These are phyloP conservation scores for Fusarium sp. DNA, from an alignment of 2,329 filamentous ascomycete genomes.

Conservation along the genomic window DNA sequence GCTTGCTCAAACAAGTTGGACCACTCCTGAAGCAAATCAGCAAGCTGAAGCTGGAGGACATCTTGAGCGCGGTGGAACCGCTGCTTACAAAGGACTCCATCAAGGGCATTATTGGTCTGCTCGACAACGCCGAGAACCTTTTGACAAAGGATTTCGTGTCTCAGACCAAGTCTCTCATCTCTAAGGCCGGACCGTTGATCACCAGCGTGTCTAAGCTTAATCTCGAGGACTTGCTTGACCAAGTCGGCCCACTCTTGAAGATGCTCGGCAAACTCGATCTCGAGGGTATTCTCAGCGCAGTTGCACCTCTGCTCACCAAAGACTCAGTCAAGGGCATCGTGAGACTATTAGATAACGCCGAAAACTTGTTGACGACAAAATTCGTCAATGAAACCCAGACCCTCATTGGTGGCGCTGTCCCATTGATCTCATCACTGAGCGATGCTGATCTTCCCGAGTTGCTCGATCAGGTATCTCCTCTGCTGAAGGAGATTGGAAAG, in stretches of 20 bases:
- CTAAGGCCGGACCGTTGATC: conserved; percentile 48
- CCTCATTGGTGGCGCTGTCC: conserved; percentile 44
- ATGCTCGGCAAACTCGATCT: conserved; percentile 47
- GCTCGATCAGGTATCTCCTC: conserved; percentile 43
- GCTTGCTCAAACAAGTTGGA: conserved; percentile 46
- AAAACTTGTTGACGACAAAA: conserved; percentile 42
- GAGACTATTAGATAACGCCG: conserved; percentile 46
- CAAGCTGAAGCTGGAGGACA: conserved; percentile 47
- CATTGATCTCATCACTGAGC: conserved; percentile 35
- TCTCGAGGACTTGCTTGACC: conserved; percentile 47
- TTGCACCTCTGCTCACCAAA: conserved; percentile 44
- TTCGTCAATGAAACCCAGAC: conserved; percentile 46
- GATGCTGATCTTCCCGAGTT: conserved; percentile 43
- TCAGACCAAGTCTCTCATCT: conserved; percentile 43
- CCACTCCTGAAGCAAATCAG: conserved; percentile 49
- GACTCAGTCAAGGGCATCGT: conserved; percentile 48
- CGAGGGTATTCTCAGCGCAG: conserved; percentile 41
- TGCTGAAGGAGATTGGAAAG: conserved; percentile 47
- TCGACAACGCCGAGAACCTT: conserved; percentile 48
- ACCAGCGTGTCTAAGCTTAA: conserved; percentile 48
- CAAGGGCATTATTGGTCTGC: conserved; percentile 48
- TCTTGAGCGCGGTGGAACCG: conserved; percentile 45
- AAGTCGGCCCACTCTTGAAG: conserved; percentile 51
- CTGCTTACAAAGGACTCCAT: conserved; percentile 48
- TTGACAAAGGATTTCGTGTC: conserved; percentile 45